A percentile compares a stretch with the other conserved stretches of the same genome.
Evolutionary conservation across 768 basidiomycete species (phyloP).

Genomic region (Hysterangium stoloniferum): DNA sequence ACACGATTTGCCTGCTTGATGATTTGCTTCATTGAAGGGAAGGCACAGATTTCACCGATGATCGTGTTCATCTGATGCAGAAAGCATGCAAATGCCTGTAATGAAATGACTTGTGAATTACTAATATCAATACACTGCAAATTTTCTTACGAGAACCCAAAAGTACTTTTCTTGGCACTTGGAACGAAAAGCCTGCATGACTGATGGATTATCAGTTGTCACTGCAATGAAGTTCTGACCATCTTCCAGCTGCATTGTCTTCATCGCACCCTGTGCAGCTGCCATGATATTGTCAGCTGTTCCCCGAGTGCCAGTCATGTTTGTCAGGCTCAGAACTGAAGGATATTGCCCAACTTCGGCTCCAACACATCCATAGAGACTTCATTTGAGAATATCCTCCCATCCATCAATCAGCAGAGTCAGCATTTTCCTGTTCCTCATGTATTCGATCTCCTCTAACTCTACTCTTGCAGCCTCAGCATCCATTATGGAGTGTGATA

Average conservation of each 20-base stretch:
- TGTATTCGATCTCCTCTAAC: slow-evolving; percentile 15
- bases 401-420: slow-evolving; percentile 27
- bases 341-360: slow-evolving; percentile 20
- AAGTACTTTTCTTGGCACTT: slow-evolving; percentile 16
- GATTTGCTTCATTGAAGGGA: slow-evolving; percentile 18
- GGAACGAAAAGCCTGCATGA: slow-evolving; percentile 23
- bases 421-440: slow-evolving; percentile 14
- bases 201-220: slow-evolving; percentile 27
- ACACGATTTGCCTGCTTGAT: slow-evolving; percentile 18
- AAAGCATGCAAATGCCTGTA: slow-evolving; percentile 21
- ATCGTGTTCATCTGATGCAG: slow-evolving; percentile 26
- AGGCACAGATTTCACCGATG: slow-evolving; percentile 23
- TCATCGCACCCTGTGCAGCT: slow-evolving; percentile 14
- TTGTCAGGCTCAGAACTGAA: slow-evolving; percentile 19
- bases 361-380: slow-evolving; percentile 23
- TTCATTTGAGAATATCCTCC: slow-evolving; percentile 22
- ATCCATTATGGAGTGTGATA: slow-evolving; percentile 20
- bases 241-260: slow-evolving; percentile 18
- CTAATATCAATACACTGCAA: neutral
- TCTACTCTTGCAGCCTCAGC: slow-evolving; percentile 18
- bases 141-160: slow-evolving; percentile 21
- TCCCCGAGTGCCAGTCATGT: slow-evolving; percentile 18
- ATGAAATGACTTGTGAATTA: neutral
- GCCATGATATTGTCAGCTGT: slow-evolving; percentile 21
- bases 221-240: slow-evolving; percentile 18